Base-by-base conservation (phyloP, 352 stramenopile genomes). In the Pythium plurisporium region DNA sequence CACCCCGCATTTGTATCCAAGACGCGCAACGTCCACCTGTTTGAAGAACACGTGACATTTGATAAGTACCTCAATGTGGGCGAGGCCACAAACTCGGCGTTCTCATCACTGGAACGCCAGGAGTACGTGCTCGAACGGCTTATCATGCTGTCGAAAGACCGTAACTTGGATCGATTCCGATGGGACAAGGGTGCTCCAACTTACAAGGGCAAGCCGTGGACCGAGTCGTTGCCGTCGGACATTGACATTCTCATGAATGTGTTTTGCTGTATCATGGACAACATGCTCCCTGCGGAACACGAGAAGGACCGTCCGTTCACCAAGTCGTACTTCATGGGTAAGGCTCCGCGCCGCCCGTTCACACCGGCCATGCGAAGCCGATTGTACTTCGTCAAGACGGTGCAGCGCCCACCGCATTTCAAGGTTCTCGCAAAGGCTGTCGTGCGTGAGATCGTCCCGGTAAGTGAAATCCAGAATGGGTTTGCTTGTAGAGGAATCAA, bases 51-150 rank as follows among this genome's bases (percentile, higher is more conserved):
- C 66, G n/a, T 70, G 44, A 66, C 70, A 20, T 91, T 89, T 59
- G 83, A 92, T 45, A 94, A 94, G 65, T 94, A 94, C 68, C 56
- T 94, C 50, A 91, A 90, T 46, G 84, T 94, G 7, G 83, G 81
- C 22, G 80, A 92, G 45, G 69, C 78, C 22, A 85, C 72, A 42
- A 86, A 65, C 23, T 79, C 72, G 6, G 80, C 86, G 43, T 89
- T 86, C 63, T 83, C 78, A 26, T 90, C 80, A 19, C 62, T 91
- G 20, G 82, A 93, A 45, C 76, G 80, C 20, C 82, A 93, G 59
- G 76, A 93, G 47, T 94, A 94, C 67, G 82, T 89, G 25, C 66
- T 94, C 8, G 80, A 94, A 60, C 76, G 84, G 19, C 60, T 94
- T 29, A 84, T 91, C 65, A 84, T 91, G 80, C 64, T 94, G n/a